Evolutionary conservation across 1,284 basidiomycete genomes (phyloP), one percentile per base, ranked within the genome.

Genomic region (Exobasidium rhododendri): DNA sequence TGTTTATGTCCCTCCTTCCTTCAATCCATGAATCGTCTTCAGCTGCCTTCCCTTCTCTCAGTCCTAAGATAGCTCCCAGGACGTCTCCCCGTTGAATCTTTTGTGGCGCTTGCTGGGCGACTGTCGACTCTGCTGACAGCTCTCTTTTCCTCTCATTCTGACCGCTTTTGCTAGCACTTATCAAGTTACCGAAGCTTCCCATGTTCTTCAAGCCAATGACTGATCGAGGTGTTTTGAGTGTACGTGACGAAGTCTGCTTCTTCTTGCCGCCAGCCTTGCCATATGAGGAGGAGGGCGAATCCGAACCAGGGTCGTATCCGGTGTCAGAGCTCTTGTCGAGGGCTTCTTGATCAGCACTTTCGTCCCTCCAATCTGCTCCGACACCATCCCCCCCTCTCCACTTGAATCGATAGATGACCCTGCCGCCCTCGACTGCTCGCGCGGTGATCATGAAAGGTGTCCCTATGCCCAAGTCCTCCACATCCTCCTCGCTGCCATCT

Each of bases 61-160:
- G 61, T n/a, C 69, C 71, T n/a, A 75, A 66, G 13, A 75, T 65
- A 20, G 73, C 73, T 4, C 73, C 72, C 11, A 75, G 65, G 22
- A 75, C 72, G 30, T 75, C 73, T 20, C 73, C 73, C 26, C 69
- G 66, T 26, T 73, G 58, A 24, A 75, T 64, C 29, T 67, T 44
- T 24, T 63, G 62, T 2, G 59, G 30, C 29, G 20, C 13, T 50
- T 20, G 20, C 4, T 13, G 14, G 14, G 30, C 3, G 6, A 14
- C 22, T 31, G 17, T 55, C 11, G 20, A 11, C 35, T 46, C 45
- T 24, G 47, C 5, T 24, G 26, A 28, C 2, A 20, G 14, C 28
- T 17, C 14, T 50, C 46, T n/a, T 20, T 50, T 17, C 17, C 20
- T 28, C 4, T 20, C n/a, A 50, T 13, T 28, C 14, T 50, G 20